phyloP scores from a whole-genome alignment of 805 yeast genomes.

The Metschnikowia arizonensis region DNA sequence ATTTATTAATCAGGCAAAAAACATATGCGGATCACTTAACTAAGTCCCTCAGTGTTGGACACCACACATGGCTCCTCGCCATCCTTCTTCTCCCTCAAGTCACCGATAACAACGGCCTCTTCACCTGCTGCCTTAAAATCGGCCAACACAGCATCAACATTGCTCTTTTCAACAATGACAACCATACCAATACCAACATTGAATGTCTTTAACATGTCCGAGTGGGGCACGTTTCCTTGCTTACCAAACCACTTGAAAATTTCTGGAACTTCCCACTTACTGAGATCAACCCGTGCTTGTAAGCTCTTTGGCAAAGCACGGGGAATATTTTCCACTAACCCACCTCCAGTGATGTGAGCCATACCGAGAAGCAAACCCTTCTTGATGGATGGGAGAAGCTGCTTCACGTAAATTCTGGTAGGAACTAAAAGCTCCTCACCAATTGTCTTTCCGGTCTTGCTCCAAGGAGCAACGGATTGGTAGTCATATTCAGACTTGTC shows the following conservation, averaged over 20 bases:
- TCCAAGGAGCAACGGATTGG: conserved; percentile 82
- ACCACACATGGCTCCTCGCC: conserved; percentile 63
- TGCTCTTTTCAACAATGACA: conserved; percentile 66
- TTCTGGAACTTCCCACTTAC: conserved; percentile 77
- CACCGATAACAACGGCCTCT: conserved; percentile 53
- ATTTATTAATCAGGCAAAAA: neutral
- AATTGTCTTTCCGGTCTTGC: conserved; percentile 55
- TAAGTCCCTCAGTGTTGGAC: conserved; percentile 17
- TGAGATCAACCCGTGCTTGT: conserved; percentile 76
- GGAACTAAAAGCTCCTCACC: conserved; percentile 88
- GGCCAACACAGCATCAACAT: conserved; percentile 53
- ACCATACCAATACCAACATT: conserved; percentile 98
- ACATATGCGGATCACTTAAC: neutral
- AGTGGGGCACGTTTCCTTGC: conserved; percentile 83
- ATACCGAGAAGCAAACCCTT: conserved; percentile 73
- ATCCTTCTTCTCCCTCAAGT: conserved; percentile 35
- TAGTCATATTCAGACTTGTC: conserved; percentile 71
- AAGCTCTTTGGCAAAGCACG: conserved; percentile 82
- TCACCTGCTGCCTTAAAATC: conserved; percentile 66
- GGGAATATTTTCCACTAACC: conserved; percentile 92
- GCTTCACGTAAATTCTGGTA: conserved; percentile 92
- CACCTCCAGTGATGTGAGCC: conserved; percentile 99
- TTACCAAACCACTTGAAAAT: conserved; percentile 93
- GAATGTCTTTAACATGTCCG: conserved; percentile 84
- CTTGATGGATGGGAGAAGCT: conserved; percentile 69